A percentile compares a stretch with the other conserved stretches of the same genome.
Evolutionary conservation across 129 eudicot species (phyloP).

Genomic region (Flaveria linearis): DNA sequence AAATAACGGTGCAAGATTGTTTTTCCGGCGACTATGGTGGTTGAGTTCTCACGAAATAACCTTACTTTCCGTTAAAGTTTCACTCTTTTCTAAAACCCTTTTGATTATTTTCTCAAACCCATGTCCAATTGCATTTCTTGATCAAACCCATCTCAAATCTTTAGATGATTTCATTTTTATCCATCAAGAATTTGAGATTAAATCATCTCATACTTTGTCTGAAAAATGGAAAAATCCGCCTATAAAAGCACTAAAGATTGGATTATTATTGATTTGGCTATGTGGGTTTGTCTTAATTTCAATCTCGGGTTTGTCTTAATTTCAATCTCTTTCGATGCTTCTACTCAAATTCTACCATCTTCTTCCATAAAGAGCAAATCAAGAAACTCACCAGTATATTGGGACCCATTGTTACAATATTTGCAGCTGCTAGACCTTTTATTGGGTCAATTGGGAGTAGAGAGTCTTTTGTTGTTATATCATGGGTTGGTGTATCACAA

Average conservation of each 20-base stretch:
- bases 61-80: conserved; percentile 39
- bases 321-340: conserved; percentile 66
- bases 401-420: conserved; percentile 58
- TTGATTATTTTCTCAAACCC: neutral
- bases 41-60: conserved; percentile 7
- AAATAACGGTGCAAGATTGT: too few species aligned
- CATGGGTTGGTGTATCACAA: conserved; percentile 88
- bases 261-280: too few species aligned
- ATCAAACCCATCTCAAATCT: neutral
- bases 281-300: conserved; percentile 29
- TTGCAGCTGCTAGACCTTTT: conserved; percentile 69
- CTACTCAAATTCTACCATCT: conserved; percentile 55
- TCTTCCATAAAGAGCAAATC: conserved; percentile 43
- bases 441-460: conserved; percentile 55
- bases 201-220: neutral
- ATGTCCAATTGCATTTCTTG: neutral
- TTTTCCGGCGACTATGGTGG: conserved; percentile 7
- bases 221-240: conserved; percentile 2
- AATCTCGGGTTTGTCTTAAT: conserved; percentile 46
- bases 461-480: conserved; percentile 73
- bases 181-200: conserved; percentile 12
- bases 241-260: neutral
- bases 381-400: conserved; percentile 32
- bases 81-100: conserved; percentile 23
- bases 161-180: neutral